A percentile compares a stretch with the other conserved stretches of the same genome.
phyloP scores from a whole-genome alignment of 768 basidiomycete genomes.

The Macrolepiota dolichaula region DNA sequence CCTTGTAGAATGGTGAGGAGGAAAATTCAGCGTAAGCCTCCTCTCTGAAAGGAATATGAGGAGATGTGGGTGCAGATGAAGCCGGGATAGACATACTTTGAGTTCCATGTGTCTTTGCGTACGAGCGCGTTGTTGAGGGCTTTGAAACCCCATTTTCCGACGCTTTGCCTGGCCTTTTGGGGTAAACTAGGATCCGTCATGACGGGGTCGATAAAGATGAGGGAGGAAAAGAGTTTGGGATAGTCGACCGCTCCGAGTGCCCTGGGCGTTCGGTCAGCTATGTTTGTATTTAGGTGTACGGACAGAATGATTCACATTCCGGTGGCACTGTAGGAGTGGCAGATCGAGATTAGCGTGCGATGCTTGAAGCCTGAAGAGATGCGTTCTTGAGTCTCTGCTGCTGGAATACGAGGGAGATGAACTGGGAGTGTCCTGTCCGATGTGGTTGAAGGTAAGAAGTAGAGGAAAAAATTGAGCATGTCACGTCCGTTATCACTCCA shows the following conservation, averaged over 20 bases:
- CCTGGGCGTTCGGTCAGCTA: constrained; percentile 28
- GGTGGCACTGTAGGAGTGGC: constrained; percentile 84
- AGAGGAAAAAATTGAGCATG: constrained; percentile 67
- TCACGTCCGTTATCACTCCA: constrained; percentile 80
- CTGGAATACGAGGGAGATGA: constrained; percentile 47
- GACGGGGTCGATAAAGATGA: constrained; percentile 80
- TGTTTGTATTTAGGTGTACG: not conserved
- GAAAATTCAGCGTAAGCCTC: constrained; percentile 51
- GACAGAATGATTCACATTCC: constrained; percentile 48
- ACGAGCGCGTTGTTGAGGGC: constrained; percentile 45
- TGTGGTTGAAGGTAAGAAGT: constrained; percentile 54
- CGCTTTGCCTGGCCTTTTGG: not conserved
- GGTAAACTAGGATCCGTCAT: constrained; percentile 32
- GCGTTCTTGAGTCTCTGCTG: constrained; percentile 37
- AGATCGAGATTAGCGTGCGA: constrained; percentile 61
- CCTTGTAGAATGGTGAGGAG: constrained; percentile 59
- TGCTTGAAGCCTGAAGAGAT: constrained; percentile 41
- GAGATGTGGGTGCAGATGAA: not conserved
- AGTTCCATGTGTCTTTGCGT: constrained; percentile 62
- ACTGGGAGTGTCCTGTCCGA: constrained; percentile 39
- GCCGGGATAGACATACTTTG: constrained; percentile 38
- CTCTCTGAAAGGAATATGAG: constrained; percentile 34
- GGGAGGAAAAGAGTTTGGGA: constrained; percentile 64
- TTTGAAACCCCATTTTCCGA: constrained; percentile 12
- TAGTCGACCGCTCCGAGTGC: constrained; percentile 54